Evolutionary conservation across 176 grass and related monocot genomes (phyloP), one percentile per base, ranked within the genome.

Genomic region (Juncus effusus): DNA sequence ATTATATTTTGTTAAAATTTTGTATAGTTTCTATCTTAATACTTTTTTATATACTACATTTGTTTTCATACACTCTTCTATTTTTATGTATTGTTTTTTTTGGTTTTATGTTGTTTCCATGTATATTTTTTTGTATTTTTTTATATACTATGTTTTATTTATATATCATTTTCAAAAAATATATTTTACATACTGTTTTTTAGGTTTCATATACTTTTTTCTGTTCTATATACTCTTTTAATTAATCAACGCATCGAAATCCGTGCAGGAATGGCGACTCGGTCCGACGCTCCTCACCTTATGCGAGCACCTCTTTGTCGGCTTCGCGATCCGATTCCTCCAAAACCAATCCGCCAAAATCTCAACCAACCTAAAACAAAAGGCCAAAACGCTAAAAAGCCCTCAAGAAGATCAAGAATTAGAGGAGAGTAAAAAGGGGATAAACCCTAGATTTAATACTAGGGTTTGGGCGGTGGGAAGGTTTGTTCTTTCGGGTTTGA

Each of bases 241-340:
- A 6, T 36, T 38, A 28, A 28, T 28, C 3, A 4, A 4, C 39
- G n/a, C 35, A 61, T 66, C 59, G 38, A 71, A 52, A 35, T 66
- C 67, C 52, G n/a, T 77, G 63, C 76, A 94, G 89, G 84, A 88
- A 51, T 94, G 89, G 89, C 79, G 73, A 80, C 74, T 94, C 50
- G 85, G 81, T 3, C 89, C 89, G 1, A 94, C 85, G 3, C 74
- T 94, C 16, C 50, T 94, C 51, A 88, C 89, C 38, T 66, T 94
- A 36, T 88, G 81, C 4, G 89, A 94, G 65, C 89, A 94, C 67
- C 67, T 94, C 41, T 94, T 94, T 16, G 89, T 94, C 67, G 74
- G 89, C 76, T 88, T 88, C 9, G 85, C 89, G 0, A 86, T 94
- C 64, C 81, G 81, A 13, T 16, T 75, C 59, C 59, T 94, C 42